A percentile compares a stretch with the other conserved stretches of the same genome.
phyloP scores from a whole-genome alignment of 176 grass and related monocot species.

The Lolium rigidum region DNA sequence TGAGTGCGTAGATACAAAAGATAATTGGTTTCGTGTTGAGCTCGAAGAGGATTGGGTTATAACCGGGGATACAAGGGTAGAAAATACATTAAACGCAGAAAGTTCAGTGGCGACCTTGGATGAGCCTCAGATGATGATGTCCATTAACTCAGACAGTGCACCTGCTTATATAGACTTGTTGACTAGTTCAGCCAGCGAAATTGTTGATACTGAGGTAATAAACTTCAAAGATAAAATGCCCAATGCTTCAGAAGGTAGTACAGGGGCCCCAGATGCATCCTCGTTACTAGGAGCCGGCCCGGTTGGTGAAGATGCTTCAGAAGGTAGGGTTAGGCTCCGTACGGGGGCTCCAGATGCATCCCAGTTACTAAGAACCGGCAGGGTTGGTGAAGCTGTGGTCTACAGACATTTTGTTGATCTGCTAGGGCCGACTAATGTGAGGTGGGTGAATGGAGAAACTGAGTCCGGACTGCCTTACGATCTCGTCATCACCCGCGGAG shows the following conservation, averaged over 20 bases:
- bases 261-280: background rate
- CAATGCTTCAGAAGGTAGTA: constrained; percentile 38
- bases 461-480: constrained; percentile 89
- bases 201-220: constrained; percentile 38
- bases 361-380: constrained; percentile 54
- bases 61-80: constrained; percentile 48
- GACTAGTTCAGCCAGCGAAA: constrained; percentile 37
- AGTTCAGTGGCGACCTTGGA: constrained; percentile 23
- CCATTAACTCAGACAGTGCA: constrained; percentile 40
- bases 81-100: constrained; percentile 37
- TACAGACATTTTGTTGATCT: constrained; percentile 63
- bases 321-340: constrained; percentile 32
- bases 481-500: constrained; percentile 54
- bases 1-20: constrained; percentile 32
- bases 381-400: constrained; percentile 63
- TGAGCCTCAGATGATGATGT: constrained; percentile 47
- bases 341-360: background rate
- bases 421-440: constrained; percentile 61
- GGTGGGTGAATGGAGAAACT: constrained; percentile 76
- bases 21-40: constrained; percentile 59
- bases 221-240: constrained; percentile 39
- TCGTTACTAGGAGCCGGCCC: constrained; percentile 54
- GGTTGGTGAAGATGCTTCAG: constrained; percentile 55
- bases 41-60: constrained; percentile 74
- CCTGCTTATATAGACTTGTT: constrained; percentile 45